phyloP scores from a whole-genome alignment of 2,329 filamentous ascomycete species.

The Polytolypa hystricis region DNA sequence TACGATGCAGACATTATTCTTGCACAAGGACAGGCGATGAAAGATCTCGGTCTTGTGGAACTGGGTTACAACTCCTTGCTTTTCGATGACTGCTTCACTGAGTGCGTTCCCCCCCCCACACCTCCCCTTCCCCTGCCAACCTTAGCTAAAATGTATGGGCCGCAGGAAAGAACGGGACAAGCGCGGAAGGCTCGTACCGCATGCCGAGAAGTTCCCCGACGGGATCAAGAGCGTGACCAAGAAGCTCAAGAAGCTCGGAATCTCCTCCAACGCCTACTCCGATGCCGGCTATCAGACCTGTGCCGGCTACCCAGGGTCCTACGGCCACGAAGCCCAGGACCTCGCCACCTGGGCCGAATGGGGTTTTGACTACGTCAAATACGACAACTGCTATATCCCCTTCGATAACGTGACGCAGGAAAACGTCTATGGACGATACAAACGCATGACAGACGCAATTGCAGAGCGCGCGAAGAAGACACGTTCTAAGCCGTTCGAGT shows the following conservation, averaged over 20 bases:
- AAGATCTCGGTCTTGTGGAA: conserved; percentile 5
- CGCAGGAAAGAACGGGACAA: conserved; percentile 4
- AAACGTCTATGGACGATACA: conserved; percentile 18
- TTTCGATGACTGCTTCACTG: conserved; percentile 4
- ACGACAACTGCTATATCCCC: conserved; percentile 18
- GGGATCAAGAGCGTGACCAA: conserved; percentile 7
- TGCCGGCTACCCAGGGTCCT: conserved; percentile 15
- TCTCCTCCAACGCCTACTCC: conserved; percentile 11
- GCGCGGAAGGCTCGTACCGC: conserved; percentile 2
- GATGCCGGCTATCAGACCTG: conserved; percentile 15
- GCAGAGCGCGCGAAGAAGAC: conserved; percentile 8
- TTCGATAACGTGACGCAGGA: conserved; percentile 19
- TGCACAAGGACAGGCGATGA: conserved; percentile 5
- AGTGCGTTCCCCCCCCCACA: not conserved
- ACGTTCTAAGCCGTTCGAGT: conserved; percentile 10
- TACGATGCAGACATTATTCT: not conserved
- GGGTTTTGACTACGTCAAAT: conserved; percentile 16
- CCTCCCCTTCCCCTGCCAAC: not conserved
- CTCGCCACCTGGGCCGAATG: conserved; percentile 13
- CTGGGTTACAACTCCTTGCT: conserved; percentile 6
- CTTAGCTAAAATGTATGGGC: not conserved
- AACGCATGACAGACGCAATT: conserved; percentile 23
- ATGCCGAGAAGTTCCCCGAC: conserved; percentile 5
- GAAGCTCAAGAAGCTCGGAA: conserved; percentile 8
- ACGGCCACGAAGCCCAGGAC: conserved; percentile 14